Base-by-base conservation (phyloP, 1,284 basidiomycete species). In the Pseudozyma sp. region DNA sequence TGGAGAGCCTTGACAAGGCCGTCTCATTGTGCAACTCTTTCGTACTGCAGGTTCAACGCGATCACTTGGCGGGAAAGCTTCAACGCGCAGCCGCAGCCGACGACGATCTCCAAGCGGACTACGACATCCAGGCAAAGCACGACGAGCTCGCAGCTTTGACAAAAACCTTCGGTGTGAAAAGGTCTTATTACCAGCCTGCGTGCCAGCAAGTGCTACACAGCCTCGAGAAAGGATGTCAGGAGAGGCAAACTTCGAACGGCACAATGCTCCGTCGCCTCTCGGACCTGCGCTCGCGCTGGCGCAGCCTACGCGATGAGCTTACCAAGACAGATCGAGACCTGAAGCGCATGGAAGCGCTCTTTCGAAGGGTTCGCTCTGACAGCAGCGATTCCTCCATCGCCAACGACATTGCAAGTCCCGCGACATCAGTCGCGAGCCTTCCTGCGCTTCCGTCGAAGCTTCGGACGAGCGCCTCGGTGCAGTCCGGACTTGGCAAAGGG, bases 211-310 rank as follows among this genome's bases (percentile, higher is more conserved):
- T 95, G 42, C 88, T 98, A n/a, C 90, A 90, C 19, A 94, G 94
- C 77, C 92, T 97, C 78, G 93, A 94, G 82, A 95, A 93, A 84
- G 93, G 93, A 40, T 92, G 97, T 33, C 89, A 90, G 65, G 93
- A 96, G 72, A 89, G 94, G 52, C 90, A 92, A 1, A 96, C 94
- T 16, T 94, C 93, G 87, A 97, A 98, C 72, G 96, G 96, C 3
- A 94, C 96, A 86, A 92, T 94, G 30, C 85, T 97, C 57, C 88
- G 94, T 61, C 88, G 93, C 68, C 92, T 92, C 80, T 91, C 91
- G 9, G 93, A 94, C 81, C 92, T 92, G 60, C 92, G 91, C 29
- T 89, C 91, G 77, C 88, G 92, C 49, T 95, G 93, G 94, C 88
- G 89, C 70, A 90, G 88, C 71, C 85, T 94, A 43, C 88, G 88